Evolutionary conservation across 2,329 filamentous ascomycete species (phyloP), one percentile per base, ranked within the genome.

Genomic region (Cercospora brassicicola): DNA sequence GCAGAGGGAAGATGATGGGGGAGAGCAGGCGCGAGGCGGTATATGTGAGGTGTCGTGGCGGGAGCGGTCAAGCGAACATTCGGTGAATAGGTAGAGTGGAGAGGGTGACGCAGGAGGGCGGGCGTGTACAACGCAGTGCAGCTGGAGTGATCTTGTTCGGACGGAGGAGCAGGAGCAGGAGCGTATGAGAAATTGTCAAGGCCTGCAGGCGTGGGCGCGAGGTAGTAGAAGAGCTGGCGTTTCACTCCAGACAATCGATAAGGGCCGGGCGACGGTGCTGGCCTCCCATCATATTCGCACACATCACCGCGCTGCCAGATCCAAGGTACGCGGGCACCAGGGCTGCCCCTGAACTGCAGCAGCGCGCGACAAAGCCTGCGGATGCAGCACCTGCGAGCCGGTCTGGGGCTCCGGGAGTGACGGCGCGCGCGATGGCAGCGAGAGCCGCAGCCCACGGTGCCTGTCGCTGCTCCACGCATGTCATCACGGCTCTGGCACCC

Each of bases 351-450:
- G 66, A 65, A 42, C 13, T 42, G 36, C 36, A 42, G 36, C 36
- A 42, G 36, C 36, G 36, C 36, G 36, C 36, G 36, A 42, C 36
- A 42, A n/a, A n/a, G 53, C 57, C 48, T 33, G 28, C 67, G 67
- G 66, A 71, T 71, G 69, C 69, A 68, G 61, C 60, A 3, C 15
- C 28, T 64, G 62, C 28, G 62, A 64, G 62, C 62, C 62, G 62
- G 30, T 67, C 36, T 67, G 64, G 66, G 68, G 57, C 65, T 51
- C 69, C 65, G 69, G 62, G 65, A 62, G 36, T 23, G 67, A 71
- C 67, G 65, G 65, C 63, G 59, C 59, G 63, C 64, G 68, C 59
- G 70, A 45, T 30, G 39, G 59, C 59, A 62, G 11, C n/a, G 33
- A 62, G 59, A 62, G 36, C 36, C 59, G 20, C 59, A n/a, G 36